Conservation (phyloP, 2,329 filamentous ascomycete genomes). For the Fusarium newnesense region DNA sequence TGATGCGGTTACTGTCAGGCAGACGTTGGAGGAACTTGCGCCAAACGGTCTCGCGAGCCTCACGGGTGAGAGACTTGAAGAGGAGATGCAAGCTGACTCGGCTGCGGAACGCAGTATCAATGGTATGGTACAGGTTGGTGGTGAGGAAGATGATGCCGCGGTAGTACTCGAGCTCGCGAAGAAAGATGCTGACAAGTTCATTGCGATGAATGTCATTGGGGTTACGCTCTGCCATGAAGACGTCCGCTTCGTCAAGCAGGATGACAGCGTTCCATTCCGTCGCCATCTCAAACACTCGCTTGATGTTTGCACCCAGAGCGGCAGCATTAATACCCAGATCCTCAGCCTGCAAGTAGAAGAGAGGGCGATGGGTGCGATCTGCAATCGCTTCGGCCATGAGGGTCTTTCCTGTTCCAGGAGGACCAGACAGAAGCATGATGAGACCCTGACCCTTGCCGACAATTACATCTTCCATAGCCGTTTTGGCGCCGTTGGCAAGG, state of each 20-base stretch:
- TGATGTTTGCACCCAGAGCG: conserved; percentile 58
- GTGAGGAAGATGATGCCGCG: conserved; percentile 58
- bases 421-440: conserved; percentile 58
- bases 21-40: conserved; percentile 57
- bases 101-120: conserved; percentile 58
- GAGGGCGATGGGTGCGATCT: conserved; percentile 55
- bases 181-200: conserved; percentile 59
- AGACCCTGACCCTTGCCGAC: conserved; percentile 56
- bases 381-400: conserved; percentile 57
- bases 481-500: conserved; percentile 23
- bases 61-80: conserved; percentile 53
- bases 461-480: conserved; percentile 53
- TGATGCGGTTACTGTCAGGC: conserved; percentile 24
- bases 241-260: conserved; percentile 64
- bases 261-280: conserved; percentile 62
- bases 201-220: conserved; percentile 59
- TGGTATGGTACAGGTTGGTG: conserved; percentile 55
- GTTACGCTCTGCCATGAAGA: conserved; percentile 61
- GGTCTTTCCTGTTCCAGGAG: conserved; percentile 60
- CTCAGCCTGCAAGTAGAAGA: conserved; percentile 58
- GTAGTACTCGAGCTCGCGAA: conserved; percentile 58
- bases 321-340: conserved; percentile 59
- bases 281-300: conserved; percentile 58
- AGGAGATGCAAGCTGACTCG: conserved; percentile 59
- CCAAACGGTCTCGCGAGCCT: conserved; percentile 56